These are phyloP conservation scores for Rhizopus microsporus DNA, from an alignment of 371 early-diverging fungal species.

Conservation along the genomic window DNA sequence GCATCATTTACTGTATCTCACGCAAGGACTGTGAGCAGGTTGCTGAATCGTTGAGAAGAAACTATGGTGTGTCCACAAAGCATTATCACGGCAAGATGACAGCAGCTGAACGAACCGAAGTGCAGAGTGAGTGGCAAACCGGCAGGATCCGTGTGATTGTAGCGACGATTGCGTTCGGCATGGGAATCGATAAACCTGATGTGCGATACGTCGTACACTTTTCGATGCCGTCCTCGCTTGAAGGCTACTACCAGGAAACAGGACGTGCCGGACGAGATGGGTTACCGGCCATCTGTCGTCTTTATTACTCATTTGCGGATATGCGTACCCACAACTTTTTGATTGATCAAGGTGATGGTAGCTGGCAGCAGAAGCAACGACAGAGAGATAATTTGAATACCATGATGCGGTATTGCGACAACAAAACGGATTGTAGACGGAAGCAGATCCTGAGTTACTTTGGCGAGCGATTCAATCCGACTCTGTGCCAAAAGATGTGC, in stretches of 20 bases:
- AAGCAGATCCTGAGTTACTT: conserved; percentile 93
- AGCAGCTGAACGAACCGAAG: conserved; percentile 77
- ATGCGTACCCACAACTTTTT: conserved; percentile 70
- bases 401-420: conserved; percentile 95
- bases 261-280: conserved; percentile 99
- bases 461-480: conserved; percentile 84
- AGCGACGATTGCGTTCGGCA: conserved; percentile 99
- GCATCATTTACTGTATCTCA: conserved; percentile 97
- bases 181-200: conserved; percentile 99
- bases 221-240: conserved; percentile 93
- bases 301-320: conserved; percentile 90
- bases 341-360: conserved; percentile 90
- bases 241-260: conserved; percentile 99
- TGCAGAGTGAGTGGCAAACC: conserved; percentile 90
- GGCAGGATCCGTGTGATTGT: conserved; percentile 89
- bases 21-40: conserved; percentile 90
- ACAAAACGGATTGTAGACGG: conserved; percentile 92
- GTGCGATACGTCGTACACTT: conserved; percentile 99
- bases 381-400: conserved; percentile 83
- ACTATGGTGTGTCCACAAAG: conserved; percentile 54
- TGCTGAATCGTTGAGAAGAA: conserved; percentile 63
- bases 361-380: conserved; percentile 81
- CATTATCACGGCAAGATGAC: conserved; percentile 93
- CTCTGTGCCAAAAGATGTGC: conserved; percentile 82
- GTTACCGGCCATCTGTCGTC: conserved; percentile 77